Evolutionary conservation across 306 rosid genomes (phyloP).

Genomic region (Prunus mongolica): DNA sequence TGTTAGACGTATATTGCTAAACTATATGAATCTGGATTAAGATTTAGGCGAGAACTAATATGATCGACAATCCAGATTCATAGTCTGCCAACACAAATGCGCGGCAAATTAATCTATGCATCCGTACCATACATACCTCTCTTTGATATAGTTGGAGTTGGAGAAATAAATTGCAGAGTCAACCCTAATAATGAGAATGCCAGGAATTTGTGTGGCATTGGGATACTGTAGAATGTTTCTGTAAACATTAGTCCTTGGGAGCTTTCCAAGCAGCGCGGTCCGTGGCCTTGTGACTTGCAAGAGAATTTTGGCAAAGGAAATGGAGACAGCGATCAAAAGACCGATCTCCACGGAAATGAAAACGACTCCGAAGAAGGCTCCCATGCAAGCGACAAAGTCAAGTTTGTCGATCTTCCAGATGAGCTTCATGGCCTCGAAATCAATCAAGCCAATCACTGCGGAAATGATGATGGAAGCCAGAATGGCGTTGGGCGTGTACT

Average conservation of each 20-base stretch:
- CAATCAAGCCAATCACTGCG: slow-evolving; percentile 51
- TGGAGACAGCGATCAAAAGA: slow-evolving; percentile 66
- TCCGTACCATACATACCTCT: slow-evolving; percentile 39
- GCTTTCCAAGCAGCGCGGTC: slow-evolving; percentile 66
- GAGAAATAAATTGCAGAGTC: slow-evolving; percentile 92
- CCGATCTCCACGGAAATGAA: slow-evolving; percentile 77
- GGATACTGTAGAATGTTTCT: slow-evolving; percentile 73
- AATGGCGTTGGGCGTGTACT: slow-evolving; percentile 87
- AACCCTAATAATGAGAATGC: slow-evolving; percentile 63
- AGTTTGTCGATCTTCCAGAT: slow-evolving; percentile 78
- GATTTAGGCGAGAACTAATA: background rate
- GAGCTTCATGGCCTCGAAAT: slow-evolving; percentile 47
- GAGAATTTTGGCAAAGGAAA: slow-evolving; percentile 70
- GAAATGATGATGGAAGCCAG: slow-evolving; percentile 73
- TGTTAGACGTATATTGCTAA: background rate
- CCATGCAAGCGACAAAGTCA: slow-evolving; percentile 81
- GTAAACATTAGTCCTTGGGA: slow-evolving; percentile 52
- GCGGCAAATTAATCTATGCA: background rate
- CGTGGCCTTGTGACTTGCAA: slow-evolving; percentile 83
- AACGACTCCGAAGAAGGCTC: slow-evolving; percentile 87
- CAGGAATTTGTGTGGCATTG: slow-evolving; percentile 47
- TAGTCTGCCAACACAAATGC: too few species aligned
- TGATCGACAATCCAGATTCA: too few species aligned
- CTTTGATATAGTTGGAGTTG: slow-evolving; percentile 75
- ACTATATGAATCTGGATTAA: background rate